Conservation (phyloP, 2,329 filamentous ascomycete genomes). For the Amauroascus niger region DNA sequence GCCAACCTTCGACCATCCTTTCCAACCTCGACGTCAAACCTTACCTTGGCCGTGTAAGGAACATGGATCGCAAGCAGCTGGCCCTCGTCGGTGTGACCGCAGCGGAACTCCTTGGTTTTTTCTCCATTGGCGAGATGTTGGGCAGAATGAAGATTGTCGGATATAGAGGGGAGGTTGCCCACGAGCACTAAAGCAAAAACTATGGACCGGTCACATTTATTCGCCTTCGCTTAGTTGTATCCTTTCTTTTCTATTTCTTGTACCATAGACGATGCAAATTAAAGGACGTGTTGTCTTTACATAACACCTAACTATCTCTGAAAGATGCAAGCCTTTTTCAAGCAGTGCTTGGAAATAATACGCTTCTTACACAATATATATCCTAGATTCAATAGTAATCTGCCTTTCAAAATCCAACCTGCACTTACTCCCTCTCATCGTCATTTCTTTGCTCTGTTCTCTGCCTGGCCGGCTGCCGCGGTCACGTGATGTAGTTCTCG, state of each 20-base stretch:
- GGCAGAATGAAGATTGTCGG: constrained; percentile 91
- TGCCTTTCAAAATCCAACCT: no score
- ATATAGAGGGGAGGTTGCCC: constrained; percentile 62
- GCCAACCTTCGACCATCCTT: constrained; percentile 57
- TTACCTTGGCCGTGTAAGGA: constrained; percentile 49
- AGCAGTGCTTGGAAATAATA: neutral
- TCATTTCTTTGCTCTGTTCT: no score
- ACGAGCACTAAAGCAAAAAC: constrained; percentile 26
- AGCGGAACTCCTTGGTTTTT: constrained; percentile 90
- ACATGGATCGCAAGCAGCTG: constrained; percentile 61
- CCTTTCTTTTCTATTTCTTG: constrained; percentile 29
- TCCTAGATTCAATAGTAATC: no score
- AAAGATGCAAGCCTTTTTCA: neutral
- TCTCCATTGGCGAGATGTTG: constrained; percentile 94
- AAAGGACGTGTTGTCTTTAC: constrained; percentile 25
- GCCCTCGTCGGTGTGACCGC: constrained; percentile 64
- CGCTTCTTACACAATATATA: no score
- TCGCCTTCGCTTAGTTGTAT: constrained; percentile 21
- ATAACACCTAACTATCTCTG: neutral
- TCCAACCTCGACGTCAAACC: constrained; percentile 20
- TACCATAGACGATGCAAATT: constrained; percentile 42
- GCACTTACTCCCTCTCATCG: no score
- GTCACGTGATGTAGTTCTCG: neutral
- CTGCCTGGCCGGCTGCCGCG: no score
- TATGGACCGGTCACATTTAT: neutral